Conservation (phyloP, 2,329 filamentous ascomycete genomes). For the Penicillium sumatraense region DNA sequence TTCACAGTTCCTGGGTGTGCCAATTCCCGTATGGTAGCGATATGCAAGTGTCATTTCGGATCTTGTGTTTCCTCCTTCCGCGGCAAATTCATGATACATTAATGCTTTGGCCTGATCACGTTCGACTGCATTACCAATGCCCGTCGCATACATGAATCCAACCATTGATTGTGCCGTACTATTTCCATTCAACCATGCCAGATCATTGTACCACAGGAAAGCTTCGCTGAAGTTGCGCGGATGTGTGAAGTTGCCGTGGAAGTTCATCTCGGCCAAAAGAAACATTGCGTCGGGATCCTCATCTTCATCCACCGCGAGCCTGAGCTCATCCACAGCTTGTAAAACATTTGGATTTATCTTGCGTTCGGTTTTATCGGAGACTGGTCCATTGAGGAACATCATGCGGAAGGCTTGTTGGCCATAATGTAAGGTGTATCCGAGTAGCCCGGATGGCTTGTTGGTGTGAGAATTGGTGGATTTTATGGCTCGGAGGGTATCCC, state of each 20-base stretch:
- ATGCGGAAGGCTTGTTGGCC: constrained; percentile 65
- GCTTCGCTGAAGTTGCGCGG: constrained; percentile 79
- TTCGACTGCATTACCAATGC: constrained; percentile 78
- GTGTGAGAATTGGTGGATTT: constrained; percentile 29
- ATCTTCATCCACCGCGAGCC: constrained; percentile 60
- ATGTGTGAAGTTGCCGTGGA: constrained; percentile 91
- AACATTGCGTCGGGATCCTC: constrained; percentile 79
- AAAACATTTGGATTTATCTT: constrained; percentile 51
- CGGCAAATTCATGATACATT: constrained; percentile 93
- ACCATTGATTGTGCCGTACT: constrained; percentile 94
- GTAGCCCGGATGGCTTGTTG: constrained; percentile 60
- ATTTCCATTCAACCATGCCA: constrained; percentile 80
- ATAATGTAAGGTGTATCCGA: constrained; percentile 64
- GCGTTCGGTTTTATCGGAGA: constrained; percentile 47
- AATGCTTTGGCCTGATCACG: constrained; percentile 89
- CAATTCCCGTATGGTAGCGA: constrained; percentile 82
- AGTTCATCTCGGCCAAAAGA: constrained; percentile 91
- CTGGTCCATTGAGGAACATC: constrained; percentile 67
- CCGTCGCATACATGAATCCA: constrained; percentile 93
- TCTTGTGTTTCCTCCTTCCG: constrained; percentile 76
- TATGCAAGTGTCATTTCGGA: constrained; percentile 95
- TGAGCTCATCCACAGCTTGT: constrained; percentile 63
- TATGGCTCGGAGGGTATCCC: constrained; percentile 34
- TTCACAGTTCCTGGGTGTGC: constrained; percentile 83
- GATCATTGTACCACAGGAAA: constrained; percentile 77